Evolutionary conservation across 1,139 yeast genomes (phyloP).

Genomic region (Sugiyamaella xylanicola): DNA sequence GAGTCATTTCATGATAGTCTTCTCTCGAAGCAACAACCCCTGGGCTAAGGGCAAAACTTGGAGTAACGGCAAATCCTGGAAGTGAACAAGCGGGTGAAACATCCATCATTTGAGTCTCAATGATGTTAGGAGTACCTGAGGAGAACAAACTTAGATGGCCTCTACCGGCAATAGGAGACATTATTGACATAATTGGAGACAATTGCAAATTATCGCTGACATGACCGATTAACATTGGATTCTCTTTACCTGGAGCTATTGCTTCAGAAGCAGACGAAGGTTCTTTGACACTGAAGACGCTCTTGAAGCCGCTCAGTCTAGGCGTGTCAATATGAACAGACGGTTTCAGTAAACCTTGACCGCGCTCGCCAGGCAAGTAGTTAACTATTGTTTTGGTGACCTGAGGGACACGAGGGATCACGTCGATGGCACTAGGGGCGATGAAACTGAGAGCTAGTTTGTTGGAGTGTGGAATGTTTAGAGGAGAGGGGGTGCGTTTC

Average conservation of each 20-base stretch:
- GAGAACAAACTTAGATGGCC: background rate
- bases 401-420: no score
- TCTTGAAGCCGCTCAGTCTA: no score
- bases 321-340: no score
- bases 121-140: background rate
- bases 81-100: background rate
- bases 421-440: no score
- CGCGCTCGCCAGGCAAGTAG: no score
- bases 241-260: background rate
- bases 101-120: background rate
- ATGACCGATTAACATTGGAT: background rate
- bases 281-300: no score
- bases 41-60: background rate
- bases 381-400: no score
- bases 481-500: slow-evolving; percentile 4
- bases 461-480: slow-evolving; percentile 4
- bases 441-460: background rate
- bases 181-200: background rate
- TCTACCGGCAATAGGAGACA: background rate
- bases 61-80: background rate
- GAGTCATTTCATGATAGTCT: no score
- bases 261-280: slow-evolving; percentile 3
- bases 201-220: background rate
- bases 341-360: no score
- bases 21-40: background rate